Conservation (phyloP, 345 rosid genomes). For the Excoecaria agallocha region DNA sequence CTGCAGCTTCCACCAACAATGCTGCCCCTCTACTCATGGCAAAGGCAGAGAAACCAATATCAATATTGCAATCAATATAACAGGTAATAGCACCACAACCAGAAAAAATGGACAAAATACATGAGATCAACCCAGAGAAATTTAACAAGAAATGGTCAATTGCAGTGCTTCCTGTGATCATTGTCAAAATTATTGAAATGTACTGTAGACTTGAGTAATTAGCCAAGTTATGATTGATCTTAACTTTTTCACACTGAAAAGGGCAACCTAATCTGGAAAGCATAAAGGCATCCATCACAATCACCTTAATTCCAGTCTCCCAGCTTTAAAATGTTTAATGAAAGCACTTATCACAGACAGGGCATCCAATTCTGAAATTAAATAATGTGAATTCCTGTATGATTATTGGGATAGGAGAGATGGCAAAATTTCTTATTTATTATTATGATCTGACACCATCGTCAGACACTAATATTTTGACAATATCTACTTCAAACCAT, state of each 20-base stretch:
- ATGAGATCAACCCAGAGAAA: not conserved
- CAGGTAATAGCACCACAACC: slow-evolving; percentile 1
- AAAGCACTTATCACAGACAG: too few relatives aligned
- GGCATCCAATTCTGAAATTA: slow-evolving; percentile 4
- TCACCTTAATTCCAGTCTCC: not conserved
- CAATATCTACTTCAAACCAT: not conserved
- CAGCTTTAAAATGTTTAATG: slow-evolving; percentile 8
- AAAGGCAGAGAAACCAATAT: not conserved
- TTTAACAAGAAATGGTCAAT: not conserved
- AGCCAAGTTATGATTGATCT: not conserved
- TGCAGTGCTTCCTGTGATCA: not conserved
- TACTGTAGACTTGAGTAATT: not conserved
- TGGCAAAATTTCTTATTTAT: not conserved
- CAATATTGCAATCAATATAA: slow-evolving; percentile 7
- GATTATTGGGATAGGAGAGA: not conserved
- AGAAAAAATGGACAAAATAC: not conserved
- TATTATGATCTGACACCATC: not conserved
- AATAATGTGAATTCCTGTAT: not conserved
- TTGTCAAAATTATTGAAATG: not conserved
- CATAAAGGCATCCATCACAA: not conserved
- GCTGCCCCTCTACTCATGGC: slow-evolving; percentile 69
- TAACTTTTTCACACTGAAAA: not conserved
- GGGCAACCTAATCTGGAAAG: too few relatives aligned
- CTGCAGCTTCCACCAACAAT: slow-evolving; percentile 87
- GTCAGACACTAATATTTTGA: not conserved